A percentile compares a stretch with the other conserved stretches of the same genome.
phyloP scores from a whole-genome alignment of 164 flowering plant genomes.

The Macadamia tetraphylla region DNA sequence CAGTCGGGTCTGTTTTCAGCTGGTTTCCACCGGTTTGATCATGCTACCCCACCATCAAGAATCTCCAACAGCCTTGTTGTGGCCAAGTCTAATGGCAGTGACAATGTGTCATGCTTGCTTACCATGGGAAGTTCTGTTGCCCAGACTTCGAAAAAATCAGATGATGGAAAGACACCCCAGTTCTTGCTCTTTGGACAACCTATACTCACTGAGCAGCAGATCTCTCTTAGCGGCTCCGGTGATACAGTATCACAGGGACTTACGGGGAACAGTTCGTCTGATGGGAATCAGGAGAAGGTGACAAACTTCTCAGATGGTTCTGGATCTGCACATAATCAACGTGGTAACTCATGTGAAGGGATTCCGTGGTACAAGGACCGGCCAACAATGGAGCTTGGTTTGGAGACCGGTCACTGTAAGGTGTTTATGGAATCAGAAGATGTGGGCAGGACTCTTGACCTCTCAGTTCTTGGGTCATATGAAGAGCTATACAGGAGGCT shows the following conservation, averaged over 20 bases:
- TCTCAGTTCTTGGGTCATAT: constrained; percentile 67
- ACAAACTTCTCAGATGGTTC: constrained; percentile 27
- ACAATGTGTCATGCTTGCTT: constrained; percentile 63
- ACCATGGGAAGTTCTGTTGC: constrained; percentile 54
- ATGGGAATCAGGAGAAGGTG: constrained; percentile 32
- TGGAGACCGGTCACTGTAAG: constrained; percentile 65
- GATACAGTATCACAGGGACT: constrained; percentile 30
- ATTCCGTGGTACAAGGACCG: constrained; percentile 29
- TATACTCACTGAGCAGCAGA: constrained; percentile 75
- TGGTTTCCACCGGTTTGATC: constrained; percentile 36
- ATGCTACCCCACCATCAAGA: constrained; percentile 25
- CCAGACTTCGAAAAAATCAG: constrained; percentile 37
- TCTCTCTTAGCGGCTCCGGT: constrained; percentile 40
- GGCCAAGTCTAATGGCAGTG: constrained; percentile 28
- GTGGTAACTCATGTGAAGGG: constrained; percentile 21
- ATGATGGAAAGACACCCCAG: constrained; percentile 37
- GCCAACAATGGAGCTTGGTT: constrained; percentile 23
- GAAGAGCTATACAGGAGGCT: constrained; percentile 62
- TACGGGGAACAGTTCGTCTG: constrained; percentile 34
- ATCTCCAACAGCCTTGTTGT: constrained; percentile 21
- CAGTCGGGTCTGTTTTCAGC: constrained; percentile 49
- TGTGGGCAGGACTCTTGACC: constrained; percentile 77
- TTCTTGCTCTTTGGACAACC: constrained; percentile 89
- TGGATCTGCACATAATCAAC: constrained; percentile 15
- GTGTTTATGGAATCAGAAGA: constrained; percentile 77